Evolutionary conservation across 2,329 filamentous ascomycete species (phyloP).

Genomic region (Helicocarpus griseus): DNA sequence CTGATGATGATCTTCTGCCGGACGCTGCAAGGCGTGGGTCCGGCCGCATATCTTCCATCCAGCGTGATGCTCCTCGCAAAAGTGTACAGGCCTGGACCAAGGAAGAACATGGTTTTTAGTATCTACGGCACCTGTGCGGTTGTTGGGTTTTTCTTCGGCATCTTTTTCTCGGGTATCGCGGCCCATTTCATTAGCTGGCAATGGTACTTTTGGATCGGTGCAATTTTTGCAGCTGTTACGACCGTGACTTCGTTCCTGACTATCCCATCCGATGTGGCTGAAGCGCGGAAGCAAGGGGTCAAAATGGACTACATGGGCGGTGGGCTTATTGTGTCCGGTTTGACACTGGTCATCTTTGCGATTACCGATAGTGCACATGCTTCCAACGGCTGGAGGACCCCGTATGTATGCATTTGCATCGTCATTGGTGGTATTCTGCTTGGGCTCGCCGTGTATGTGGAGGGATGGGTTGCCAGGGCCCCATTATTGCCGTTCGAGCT

Average conservation of each 20-base stretch:
- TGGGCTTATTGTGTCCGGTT: slow-evolving; percentile 50
- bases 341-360: slow-evolving; percentile 63
- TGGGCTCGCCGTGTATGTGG: slow-evolving; percentile 54
- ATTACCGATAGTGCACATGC: slow-evolving; percentile 65
- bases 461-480: slow-evolving; percentile 58
- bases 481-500: slow-evolving; percentile 62
- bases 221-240: slow-evolving; percentile 42
- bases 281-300: slow-evolving; percentile 29
- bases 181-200: slow-evolving; percentile 48
- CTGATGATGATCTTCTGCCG: slow-evolving; percentile 65
- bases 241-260: slow-evolving; percentile 36
- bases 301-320: slow-evolving; percentile 63
- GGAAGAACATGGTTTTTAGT: slow-evolving; percentile 59
- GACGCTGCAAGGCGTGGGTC: slow-evolving; percentile 63
- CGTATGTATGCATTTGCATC: slow-evolving; percentile 60
- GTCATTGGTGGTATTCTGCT: slow-evolving; percentile 54
- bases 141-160: slow-evolving; percentile 45
- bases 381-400: slow-evolving; percentile 59
- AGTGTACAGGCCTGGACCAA: slow-evolving; percentile 56
- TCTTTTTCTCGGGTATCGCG: slow-evolving; percentile 54
- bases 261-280: slow-evolving; percentile 40
- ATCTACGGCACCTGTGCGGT: slow-evolving; percentile 46
- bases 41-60: slow-evolving; percentile 61
- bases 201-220: slow-evolving; percentile 61
- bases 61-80: slow-evolving; percentile 58